A percentile compares a stretch with the other conserved stretches of the same genome.
Conservation (phyloP, 2,329 filamentous ascomycete species). For the Aureobasidium subglaciale region DNA sequence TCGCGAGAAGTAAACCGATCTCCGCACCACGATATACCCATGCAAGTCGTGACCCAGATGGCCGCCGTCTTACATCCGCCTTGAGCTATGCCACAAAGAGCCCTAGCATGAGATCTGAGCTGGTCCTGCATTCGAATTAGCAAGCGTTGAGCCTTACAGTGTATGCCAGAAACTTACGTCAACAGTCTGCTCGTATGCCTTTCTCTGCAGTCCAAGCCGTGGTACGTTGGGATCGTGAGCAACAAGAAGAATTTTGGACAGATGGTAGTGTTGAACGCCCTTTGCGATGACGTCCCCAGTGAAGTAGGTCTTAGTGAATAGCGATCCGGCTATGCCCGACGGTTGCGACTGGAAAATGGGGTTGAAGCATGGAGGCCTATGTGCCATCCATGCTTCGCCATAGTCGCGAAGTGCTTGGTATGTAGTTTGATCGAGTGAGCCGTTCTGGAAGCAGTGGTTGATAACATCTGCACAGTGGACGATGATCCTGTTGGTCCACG, state of each 20-base stretch:
- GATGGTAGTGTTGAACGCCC: constrained; percentile 53
- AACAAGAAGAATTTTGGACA: constrained; percentile 51
- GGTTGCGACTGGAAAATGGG: constrained; percentile 45
- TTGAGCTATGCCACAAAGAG: constrained; percentile 53
- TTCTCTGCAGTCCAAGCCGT: constrained; percentile 38
- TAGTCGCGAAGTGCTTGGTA: constrained; percentile 44
- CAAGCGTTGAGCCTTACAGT: background rate
- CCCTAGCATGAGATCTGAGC: constrained; percentile 36
- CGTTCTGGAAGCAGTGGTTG: constrained; percentile 53
- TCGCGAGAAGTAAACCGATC: constrained; percentile 41
- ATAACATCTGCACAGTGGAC: constrained; percentile 57
- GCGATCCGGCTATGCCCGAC: constrained; percentile 25
- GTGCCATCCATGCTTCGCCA: constrained; percentile 41
- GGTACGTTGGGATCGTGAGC: constrained; percentile 51
- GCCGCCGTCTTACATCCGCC: constrained; percentile 51
- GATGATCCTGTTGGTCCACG: constrained; percentile 50
- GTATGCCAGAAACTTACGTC: constrained; percentile 21
- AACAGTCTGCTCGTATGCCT: constrained; percentile 34
- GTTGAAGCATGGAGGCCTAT: constrained; percentile 46
- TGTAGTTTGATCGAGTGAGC: constrained; percentile 24
- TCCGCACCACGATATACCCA: constrained; percentile 33
- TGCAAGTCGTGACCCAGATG: constrained; percentile 35
- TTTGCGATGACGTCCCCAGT: constrained; percentile 52
- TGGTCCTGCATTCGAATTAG: constrained; percentile 34
- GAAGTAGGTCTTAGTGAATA: constrained; percentile 54